A percentile compares a stretch with the other conserved stretches of the same genome.
Conservation (phyloP, 2,329 filamentous ascomycete genomes). For the Penicillium sp. region DNA sequence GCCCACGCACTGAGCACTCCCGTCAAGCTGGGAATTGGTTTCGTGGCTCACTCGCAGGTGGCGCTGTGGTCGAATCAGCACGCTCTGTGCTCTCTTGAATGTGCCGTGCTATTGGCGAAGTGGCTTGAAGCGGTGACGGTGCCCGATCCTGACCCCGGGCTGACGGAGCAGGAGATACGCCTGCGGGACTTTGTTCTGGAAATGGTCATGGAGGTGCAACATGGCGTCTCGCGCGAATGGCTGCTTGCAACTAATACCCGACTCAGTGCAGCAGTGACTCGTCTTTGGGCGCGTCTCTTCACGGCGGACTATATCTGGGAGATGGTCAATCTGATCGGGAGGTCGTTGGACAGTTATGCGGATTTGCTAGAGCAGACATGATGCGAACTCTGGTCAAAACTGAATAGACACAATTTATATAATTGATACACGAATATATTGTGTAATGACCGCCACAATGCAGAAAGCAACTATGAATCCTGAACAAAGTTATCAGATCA, state of each 20-base stretch:
- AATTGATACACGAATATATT: no score
- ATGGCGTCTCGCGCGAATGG: conserved; percentile 32
- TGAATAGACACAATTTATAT: no score
- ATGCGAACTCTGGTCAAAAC: background rate
- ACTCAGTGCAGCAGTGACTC: conserved; percentile 32
- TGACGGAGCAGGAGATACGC: conserved; percentile 35
- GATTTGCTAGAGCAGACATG: conserved; percentile 28
- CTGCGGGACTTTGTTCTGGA: conserved; percentile 37
- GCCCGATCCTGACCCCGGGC: conserved; percentile 20
- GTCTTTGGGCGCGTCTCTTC: conserved; percentile 37
- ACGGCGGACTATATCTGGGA: conserved; percentile 40
- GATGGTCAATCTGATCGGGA: conserved; percentile 36
- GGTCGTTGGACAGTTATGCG: conserved; percentile 34
- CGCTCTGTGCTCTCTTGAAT: conserved; percentile 55
- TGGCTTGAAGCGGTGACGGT: conserved; percentile 37
- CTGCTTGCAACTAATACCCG: conserved; percentile 33
- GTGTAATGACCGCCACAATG: no score
- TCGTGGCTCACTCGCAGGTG: conserved; percentile 55
- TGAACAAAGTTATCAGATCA: background rate
- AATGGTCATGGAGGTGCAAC: conserved; percentile 38
- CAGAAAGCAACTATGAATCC: no score
- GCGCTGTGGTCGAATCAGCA: conserved; percentile 60
- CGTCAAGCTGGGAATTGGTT: conserved; percentile 54
- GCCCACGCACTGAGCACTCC: conserved; percentile 57
- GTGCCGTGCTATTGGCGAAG: conserved; percentile 54